Percentiles rank a stretch among this genome's conserved stretches.
Evolutionary conservation across 352 stramenopile genomes (phyloP).

Genomic region (Elongisporangium prolatum): DNA sequence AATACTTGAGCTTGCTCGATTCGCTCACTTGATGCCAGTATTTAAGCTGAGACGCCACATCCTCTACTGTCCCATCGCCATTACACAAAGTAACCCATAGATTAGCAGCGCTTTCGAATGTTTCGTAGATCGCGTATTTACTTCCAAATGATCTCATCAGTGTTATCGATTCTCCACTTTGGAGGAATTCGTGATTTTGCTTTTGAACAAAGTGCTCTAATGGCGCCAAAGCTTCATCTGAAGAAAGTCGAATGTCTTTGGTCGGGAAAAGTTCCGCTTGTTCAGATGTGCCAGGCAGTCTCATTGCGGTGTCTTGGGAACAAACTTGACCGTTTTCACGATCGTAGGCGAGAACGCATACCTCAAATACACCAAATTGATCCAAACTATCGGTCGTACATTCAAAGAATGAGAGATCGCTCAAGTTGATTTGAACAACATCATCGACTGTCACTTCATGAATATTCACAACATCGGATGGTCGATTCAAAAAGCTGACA

Average conservation of each 20-base stretch:
- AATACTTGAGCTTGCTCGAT: conserved; percentile 26
- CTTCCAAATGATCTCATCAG: conserved; percentile 22
- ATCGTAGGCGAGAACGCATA: conserved; percentile 26
- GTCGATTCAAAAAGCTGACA: conserved; percentile 23
- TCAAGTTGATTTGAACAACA: conserved; percentile 14
- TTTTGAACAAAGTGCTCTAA: conserved; percentile 34
- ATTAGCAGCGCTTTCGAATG: conserved; percentile 22
- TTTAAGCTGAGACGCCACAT: conserved; percentile 24
- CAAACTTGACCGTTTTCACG: conserved; percentile 14
- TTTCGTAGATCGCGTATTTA: conserved; percentile 38
- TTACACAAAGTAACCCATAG: conserved; percentile 22
- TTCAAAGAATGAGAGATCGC: conserved; percentile 9
- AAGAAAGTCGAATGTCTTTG: conserved; percentile 23
- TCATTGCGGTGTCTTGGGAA: conserved; percentile 19
- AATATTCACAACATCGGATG: conserved; percentile 17
- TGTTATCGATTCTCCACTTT: conserved; percentile 10
- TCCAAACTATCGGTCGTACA: background rate
- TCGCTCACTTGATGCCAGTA: conserved; percentile 18
- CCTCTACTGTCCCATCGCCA: conserved; percentile 8
- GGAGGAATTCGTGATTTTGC: conserved; percentile 26
- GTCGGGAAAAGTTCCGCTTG: conserved; percentile 9
- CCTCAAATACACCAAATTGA: conserved; percentile 21
- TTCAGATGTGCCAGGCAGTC: conserved; percentile 2
- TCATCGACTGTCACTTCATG: conserved; percentile 11
- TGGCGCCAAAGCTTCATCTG: conserved; percentile 16